Percentiles rank a stretch among this genome's conserved stretches.
phyloP scores from a whole-genome alignment of 257 asterid species.

The Mitragyna speciosa region DNA sequence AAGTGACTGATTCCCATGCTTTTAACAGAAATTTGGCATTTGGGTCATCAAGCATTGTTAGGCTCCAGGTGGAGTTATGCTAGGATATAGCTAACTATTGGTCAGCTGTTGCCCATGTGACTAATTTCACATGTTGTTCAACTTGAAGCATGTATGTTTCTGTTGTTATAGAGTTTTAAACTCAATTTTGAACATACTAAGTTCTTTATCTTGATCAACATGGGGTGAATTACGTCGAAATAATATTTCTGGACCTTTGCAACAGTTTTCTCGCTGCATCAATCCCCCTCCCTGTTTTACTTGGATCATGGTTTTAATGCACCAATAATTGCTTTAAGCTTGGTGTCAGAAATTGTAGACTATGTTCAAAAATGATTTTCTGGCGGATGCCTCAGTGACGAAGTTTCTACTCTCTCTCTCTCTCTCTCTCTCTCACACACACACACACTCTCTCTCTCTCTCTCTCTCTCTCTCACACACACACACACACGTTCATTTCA shows the following conservation, averaged over 20 bases:
- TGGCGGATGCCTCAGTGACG: conserved; percentile 1
- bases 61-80: background rate
- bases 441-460: too few relatives aligned
- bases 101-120: background rate
- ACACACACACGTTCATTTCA: background rate
- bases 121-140: background rate
- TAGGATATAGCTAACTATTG: background rate
- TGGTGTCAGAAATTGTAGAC: background rate
- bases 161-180: background rate
- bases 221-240: background rate
- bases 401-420: background rate
- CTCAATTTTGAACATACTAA: background rate
- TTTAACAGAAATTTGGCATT: background rate
- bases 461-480: too few relatives aligned
- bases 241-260: background rate
- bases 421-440: background rate
- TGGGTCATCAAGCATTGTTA: background rate
- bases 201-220: background rate
- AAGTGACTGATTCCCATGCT: background rate
- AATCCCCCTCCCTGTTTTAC: background rate
- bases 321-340: background rate
- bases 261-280: background rate
- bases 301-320: background rate
- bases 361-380: background rate
- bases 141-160: background rate